Evolutionary conservation across 2,329 filamentous ascomycete genomes (phyloP), one percentile per base, ranked within the genome.

Genomic region (Arthrobotrys iridis): DNA sequence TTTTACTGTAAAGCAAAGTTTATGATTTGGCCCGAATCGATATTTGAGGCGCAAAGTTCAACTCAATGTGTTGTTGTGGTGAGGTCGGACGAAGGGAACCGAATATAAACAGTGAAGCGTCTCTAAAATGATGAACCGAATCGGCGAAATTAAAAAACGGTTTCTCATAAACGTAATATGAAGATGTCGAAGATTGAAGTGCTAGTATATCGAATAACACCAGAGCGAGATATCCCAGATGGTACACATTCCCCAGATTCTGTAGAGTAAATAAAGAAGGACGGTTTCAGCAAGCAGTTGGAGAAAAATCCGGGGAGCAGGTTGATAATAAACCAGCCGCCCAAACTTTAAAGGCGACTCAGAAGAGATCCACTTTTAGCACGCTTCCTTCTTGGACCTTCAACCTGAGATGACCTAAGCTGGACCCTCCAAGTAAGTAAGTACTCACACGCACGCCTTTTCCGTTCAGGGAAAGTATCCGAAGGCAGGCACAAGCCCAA

Each of bases 391-490:
- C 66, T 76, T 71, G 59, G 65, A 65, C 60, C 64, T 58, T 58
- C 58, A 76, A 55, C 37, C 52, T 33, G 64, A 70, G 66, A 65
- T 60, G 58, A 73, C 55, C 40, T 72, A 63, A 73, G 48, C 68
- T 66, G 52, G 41, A 26, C 59, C 41, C 43, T 64, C 58, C 15
- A 8, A 7, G 20, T n/a, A 43, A 37, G 35, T 43, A 43, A 33
- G 28, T 57, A 48, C 46, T 37, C 40, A 57, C 48, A 60, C 55
- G 24, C 70, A 52, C 62, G 63, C 48, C 71, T 67, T 63, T 46
- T 75, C 63, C 63, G 63, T 75, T 67, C 57, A 68, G 63, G 63
- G 58, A 75, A 75, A 75, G 71, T 75, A 75, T 68, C 71, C 71
- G 71, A 75, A 63, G 71, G 71, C 58, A 67, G 57, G 71, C 71